Evolutionary conservation across 768 basidiomycete species (phyloP).

Genomic region (Ramaria sp.): DNA sequence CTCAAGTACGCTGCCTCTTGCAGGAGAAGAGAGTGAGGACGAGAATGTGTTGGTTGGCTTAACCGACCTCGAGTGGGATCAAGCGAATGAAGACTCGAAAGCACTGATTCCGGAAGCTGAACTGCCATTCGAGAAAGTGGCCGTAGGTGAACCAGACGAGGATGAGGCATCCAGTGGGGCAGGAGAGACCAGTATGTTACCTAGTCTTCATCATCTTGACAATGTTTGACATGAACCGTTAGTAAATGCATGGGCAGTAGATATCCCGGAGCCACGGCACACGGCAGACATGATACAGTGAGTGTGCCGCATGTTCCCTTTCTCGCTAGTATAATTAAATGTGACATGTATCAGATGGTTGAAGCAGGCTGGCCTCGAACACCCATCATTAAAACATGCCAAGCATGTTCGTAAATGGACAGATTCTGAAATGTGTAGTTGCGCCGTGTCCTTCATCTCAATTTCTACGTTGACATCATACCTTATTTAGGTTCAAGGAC

Average conservation of each 20-base stretch:
- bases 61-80: conserved; percentile 17
- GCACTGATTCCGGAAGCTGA: conserved; percentile 45
- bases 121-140: conserved; percentile 58
- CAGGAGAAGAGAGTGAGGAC: conserved; percentile 11
- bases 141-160: conserved; percentile 36
- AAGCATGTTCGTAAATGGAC: conserved; percentile 56
- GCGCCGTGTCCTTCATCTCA: not conserved
- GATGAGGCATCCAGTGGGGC: conserved; percentile 55
- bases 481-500: not conserved
- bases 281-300: conserved; percentile 53
- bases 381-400: conserved; percentile 54
- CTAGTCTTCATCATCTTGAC: not conserved
- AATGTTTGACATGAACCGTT: not conserved
- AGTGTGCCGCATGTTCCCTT: not conserved
- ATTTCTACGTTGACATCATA: not conserved
- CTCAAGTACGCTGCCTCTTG: not conserved
- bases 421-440: not conserved
- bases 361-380: conserved; percentile 50
- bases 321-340: not conserved
- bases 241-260: conserved; percentile 74
- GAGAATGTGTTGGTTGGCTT: conserved; percentile 27
- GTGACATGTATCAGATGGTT: conserved; percentile 45
- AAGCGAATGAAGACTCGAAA: conserved; percentile 27
- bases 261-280: conserved; percentile 50
- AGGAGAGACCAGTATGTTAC: conserved; percentile 35